phyloP scores from a whole-genome alignment of 1,284 basidiomycete genomes.

The Pterulicium gracile region DNA sequence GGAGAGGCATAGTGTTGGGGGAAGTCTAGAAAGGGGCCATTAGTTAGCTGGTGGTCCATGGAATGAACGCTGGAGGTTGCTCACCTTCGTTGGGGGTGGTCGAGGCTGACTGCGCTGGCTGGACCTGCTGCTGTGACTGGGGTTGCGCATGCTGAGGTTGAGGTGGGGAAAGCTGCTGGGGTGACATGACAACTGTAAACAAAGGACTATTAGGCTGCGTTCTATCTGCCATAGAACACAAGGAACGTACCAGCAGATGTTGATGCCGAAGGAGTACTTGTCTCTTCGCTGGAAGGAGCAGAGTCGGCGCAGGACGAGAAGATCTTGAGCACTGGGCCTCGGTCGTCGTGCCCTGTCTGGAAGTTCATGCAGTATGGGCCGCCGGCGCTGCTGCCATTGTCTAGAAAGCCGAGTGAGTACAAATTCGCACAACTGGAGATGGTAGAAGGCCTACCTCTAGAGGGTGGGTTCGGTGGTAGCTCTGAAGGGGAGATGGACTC shows the following conservation, averaged over 20 bases:
- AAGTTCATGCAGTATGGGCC: conserved; percentile 1
- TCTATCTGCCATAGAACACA: too few species aligned
- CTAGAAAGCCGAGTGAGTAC: neutral
- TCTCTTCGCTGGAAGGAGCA: neutral
- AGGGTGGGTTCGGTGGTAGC: neutral
- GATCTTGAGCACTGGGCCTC: conserved; percentile 1
- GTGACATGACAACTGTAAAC: too few species aligned
- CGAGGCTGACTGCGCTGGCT: too few species aligned
- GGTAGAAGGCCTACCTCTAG: neutral
- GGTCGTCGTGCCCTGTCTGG: neutral
- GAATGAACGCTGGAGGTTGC: too few species aligned
- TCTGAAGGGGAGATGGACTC: conserved; percentile 1
- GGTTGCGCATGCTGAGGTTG: too few species aligned
- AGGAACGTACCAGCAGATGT: neutral
- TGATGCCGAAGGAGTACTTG: neutral
- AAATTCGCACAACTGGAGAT: neutral
- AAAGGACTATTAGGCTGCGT: too few species aligned
- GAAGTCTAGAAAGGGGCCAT: too few species aligned
- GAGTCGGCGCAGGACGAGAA: neutral
- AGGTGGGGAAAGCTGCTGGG: too few species aligned
- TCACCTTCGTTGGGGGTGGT: too few species aligned
- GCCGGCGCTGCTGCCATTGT: neutral
- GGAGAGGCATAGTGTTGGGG: too few species aligned
- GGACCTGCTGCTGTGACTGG: too few species aligned
- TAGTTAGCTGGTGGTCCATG: too few species aligned